Evolutionary conservation across 1,284 basidiomycete species (phyloP).

Genomic region (Meira miltonrushii): DNA sequence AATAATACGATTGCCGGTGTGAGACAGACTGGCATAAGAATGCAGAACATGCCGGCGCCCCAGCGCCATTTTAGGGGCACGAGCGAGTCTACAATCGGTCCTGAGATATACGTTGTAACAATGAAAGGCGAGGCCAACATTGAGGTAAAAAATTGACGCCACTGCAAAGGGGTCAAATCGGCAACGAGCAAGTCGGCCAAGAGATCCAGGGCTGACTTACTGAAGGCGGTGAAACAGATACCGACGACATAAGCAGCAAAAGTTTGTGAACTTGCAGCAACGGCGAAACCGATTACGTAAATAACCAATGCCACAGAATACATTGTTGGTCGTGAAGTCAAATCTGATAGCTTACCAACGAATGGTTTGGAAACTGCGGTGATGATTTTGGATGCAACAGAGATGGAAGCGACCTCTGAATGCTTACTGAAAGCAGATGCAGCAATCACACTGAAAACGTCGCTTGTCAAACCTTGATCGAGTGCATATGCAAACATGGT

Average conservation of each 20-base stretch:
- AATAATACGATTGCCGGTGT: constrained; percentile 28
- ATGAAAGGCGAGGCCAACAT: constrained; percentile 20
- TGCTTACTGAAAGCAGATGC: constrained; percentile 20
- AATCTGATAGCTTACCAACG: constrained; percentile 14
- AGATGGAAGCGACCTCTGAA: constrained; percentile 14
- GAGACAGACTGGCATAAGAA: constrained; percentile 25
- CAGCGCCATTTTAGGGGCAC: constrained; percentile 19
- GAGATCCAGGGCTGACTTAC: constrained; percentile 24
- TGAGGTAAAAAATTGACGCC: constrained; percentile 23
- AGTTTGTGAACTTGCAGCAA: constrained; percentile 1
- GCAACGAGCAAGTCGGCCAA: constrained; percentile 41
- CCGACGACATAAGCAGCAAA: constrained; percentile 17
- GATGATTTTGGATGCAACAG: constrained; percentile 7
- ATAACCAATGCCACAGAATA: constrained; percentile 10
- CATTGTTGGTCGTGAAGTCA: constrained; percentile 13
- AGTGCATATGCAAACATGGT: constrained; percentile 16
- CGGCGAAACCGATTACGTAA: constrained; percentile 10
- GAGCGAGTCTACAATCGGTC: constrained; percentile 11
- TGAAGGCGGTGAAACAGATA: constrained; percentile 22
- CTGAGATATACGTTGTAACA: constrained; percentile 14
- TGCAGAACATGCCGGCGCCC: constrained; percentile 19
- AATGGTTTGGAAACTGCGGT: constrained; percentile 17
- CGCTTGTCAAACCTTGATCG: constrained; percentile 14
- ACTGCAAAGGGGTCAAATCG: constrained; percentile 25
- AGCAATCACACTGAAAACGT: constrained; percentile 10